Evolutionary conservation across 2,329 filamentous ascomycete species (phyloP), one percentile per base, ranked within the genome.

Genomic region (Ophiocordyceps polyrhachis-furcata): DNA sequence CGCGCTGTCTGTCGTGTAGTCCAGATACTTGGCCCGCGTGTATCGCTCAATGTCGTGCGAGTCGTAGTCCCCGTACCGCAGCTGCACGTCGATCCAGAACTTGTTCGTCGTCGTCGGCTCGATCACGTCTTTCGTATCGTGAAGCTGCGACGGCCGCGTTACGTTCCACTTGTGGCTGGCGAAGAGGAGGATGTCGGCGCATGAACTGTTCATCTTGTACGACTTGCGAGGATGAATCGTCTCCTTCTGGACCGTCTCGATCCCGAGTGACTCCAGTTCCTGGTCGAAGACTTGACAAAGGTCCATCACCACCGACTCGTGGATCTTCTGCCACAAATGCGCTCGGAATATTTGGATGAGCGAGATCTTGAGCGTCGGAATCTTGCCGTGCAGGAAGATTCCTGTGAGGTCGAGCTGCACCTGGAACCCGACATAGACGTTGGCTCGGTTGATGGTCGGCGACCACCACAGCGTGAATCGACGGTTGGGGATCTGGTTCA

Each of bases 131-230:
- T 96, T 96, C 44, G 86, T 95, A 55, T 98, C 91, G 58, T 93
- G 94, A 4, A 98, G 69, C 53, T 94, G 75, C 3, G 89, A 96
- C 2, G 91, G 93, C 3, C 85, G 74, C 0, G 88, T 95, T 44
- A 98, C 88, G 50, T 93, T 96, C 93, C 93, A 98, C 62, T 96
- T 98, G 68, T 96, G 91, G 51, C 83, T 93, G 35, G 91, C 89
- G 58, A 98, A 98, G 11, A 98, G 74, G 45, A 96, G 72, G 50
- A 98, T 95, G 62, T 98, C 91, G 5, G 93, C 91, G 56, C 91
- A 96, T 47, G 89, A 96, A 56, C 88, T 95, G 71, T 98, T 98
- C 91, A 98, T 98, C 76, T 98, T 98, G 76, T 98, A 98, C 5
- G 87, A 95, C 66, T 98, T 98, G 76, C 91, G 77, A 44, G 91